These are phyloP conservation scores for Fusarium albidum DNA, from an alignment of 2,329 filamentous ascomycete genomes.

Conservation along the genomic window DNA sequence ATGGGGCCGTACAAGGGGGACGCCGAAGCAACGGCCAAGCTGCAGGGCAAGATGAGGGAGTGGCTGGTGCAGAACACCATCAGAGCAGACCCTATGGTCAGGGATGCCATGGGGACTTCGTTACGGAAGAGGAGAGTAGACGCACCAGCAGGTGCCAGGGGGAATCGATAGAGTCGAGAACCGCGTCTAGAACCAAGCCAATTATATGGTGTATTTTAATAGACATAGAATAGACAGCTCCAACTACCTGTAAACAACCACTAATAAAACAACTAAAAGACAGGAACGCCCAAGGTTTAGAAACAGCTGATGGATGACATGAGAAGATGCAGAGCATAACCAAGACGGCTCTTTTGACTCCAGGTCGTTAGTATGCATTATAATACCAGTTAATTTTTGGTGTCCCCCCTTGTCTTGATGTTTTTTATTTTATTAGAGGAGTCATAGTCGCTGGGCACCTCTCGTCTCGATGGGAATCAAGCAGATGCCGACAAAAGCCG, in stretches of 20 bases:
- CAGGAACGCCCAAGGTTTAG: slow-evolving; percentile 3
- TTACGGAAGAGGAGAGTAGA: slow-evolving; percentile 69
- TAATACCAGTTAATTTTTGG: slow-evolving; percentile 9
- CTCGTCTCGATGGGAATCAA: slow-evolving; percentile 70
- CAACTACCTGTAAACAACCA: slow-evolving; percentile 19
- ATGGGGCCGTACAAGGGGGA: slow-evolving; percentile 84
- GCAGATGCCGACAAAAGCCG: slow-evolving; percentile 67
- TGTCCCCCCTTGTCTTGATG: no score
- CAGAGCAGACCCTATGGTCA: slow-evolving; percentile 80
- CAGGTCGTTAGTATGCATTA: slow-evolving; percentile 32
- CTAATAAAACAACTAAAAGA: no score
- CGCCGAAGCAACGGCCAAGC: slow-evolving; percentile 64
- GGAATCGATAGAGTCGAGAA: slow-evolving; percentile 48
- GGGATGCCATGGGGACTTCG: slow-evolving; percentile 76
- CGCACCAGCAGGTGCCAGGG: slow-evolving; percentile 68
- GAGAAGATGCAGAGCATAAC: slow-evolving; percentile 24
- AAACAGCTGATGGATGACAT: slow-evolving; percentile 16
- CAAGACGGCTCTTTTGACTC: slow-evolving; percentile 33
- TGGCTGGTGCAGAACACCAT: slow-evolving; percentile 91
- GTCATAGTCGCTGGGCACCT: slow-evolving; percentile 64
- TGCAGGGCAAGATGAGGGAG: slow-evolving; percentile 77
- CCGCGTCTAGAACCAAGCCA: slow-evolving; percentile 3
- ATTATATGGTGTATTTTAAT: slow-evolving; percentile 23
- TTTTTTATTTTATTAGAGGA: no score
- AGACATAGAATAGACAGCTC: slow-evolving; percentile 25